Base-by-base conservation (phyloP, 2,329 filamentous ascomycete genomes). In the Grosmannia serpens region DNA sequence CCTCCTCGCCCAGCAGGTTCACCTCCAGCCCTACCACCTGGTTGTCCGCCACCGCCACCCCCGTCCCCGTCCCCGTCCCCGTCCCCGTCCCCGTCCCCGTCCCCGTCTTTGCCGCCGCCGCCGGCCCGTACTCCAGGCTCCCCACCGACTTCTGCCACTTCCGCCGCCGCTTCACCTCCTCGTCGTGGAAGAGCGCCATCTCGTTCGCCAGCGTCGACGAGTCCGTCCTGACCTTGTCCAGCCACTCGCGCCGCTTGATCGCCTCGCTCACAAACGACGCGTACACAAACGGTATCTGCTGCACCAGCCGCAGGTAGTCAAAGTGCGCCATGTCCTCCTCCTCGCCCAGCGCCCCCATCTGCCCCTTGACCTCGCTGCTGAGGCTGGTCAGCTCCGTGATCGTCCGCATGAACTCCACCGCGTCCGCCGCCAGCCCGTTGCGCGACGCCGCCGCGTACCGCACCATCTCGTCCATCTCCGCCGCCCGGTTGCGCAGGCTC, bases 91-190 rank as follows among this genome's bases (percentile, higher is more conserved):
- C 13, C 24, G 44, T 22, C 10, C 44, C 44, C n/a, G n/a, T n/a
- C 20, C 20, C 13, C 22, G 46, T 26, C n/a, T n/a, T 27, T n/a
- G 47, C 75, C 17, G 53, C n/a, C 15, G 58, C 17, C n/a, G 56
- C 26, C 4, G 80, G 74, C 20, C 83, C 84, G 58, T 89, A 86
- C 50, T 86, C 85, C 66, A 63, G 50, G 55, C 85, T 85, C 9
- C 89, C 90, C 53, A 95, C 86, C 63, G 82, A 87, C 67, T 91
- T 95, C 61, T 92, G 80, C 94, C 94, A 99, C 67, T 88, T 95
- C 66, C 87, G 88, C 52, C 94, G 82, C 56, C 94, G 80, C 65
- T 92, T 91, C 55, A 89, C 82, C 69, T 99, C 94, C 70, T 97
- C 94, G 61, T 96, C 91, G 67, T 94, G 89, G 63, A 95, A 92